phyloP scores from a whole-genome alignment of 192 early-diverging fungal species.

The Podila epicladia region DNA sequence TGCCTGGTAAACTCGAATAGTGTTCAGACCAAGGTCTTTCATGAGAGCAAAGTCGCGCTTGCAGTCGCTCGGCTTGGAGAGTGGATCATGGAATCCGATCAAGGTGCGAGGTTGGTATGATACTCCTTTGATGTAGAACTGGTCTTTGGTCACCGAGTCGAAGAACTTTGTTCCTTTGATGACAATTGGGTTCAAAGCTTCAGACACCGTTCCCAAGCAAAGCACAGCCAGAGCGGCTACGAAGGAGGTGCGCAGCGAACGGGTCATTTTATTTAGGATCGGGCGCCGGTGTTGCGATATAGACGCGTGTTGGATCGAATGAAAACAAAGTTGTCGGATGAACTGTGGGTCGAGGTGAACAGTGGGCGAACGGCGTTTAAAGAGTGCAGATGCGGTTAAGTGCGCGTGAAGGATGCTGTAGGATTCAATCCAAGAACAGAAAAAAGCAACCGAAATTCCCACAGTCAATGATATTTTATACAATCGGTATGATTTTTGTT shows the following conservation, averaged over 20 bases:
- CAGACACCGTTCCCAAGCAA: neutral
- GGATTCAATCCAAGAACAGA: no score
- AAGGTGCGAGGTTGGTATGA: slow-evolving; percentile 75
- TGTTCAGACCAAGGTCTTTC: slow-evolving; percentile 74
- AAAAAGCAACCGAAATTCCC: no score
- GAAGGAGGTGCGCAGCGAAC: neutral
- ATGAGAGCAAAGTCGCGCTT: slow-evolving; percentile 69
- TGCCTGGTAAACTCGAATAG: slow-evolving; percentile 80
- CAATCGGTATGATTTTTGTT: no score
- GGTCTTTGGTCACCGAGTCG: slow-evolving; percentile 73
- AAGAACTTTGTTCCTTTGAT: slow-evolving; percentile 80
- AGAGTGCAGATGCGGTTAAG: no score
- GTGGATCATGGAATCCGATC: slow-evolving; percentile 63
- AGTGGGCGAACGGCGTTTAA: no score
- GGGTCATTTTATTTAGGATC: neutral
- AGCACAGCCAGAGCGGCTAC: neutral
- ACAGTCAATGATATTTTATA: no score
- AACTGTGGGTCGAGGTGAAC: no score
- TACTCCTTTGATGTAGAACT: slow-evolving; percentile 81
- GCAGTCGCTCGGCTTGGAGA: slow-evolving; percentile 67
- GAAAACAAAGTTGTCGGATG: no score
- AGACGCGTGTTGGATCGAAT: no score
- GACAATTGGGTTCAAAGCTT: slow-evolving; percentile 66
- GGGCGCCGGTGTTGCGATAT: no score
- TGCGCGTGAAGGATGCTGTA: no score